Evolutionary conservation across 305 asterid genomes (phyloP).

Genomic region (Andrographis paniculata): DNA sequence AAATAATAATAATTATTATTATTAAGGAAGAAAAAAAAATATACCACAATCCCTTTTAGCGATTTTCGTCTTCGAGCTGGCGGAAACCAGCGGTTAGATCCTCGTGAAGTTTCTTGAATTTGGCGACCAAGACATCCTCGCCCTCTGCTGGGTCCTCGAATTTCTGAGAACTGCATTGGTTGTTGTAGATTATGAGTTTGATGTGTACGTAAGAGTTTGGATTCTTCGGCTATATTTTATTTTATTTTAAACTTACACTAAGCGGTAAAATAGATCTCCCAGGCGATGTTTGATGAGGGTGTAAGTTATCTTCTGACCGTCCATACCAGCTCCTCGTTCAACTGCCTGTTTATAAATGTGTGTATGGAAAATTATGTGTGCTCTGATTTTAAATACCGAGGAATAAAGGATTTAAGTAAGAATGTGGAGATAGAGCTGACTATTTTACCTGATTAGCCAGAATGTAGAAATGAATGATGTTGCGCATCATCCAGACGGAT

Average conservation of each 20-base stretch:
- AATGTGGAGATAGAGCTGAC: not conserved
- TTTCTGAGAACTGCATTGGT: constrained; percentile 74
- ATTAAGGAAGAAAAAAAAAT: too few species aligned
- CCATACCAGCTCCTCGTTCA: constrained; percentile 98
- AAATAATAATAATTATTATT: too few species aligned
- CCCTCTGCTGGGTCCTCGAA: constrained; percentile 99
- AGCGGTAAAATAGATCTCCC: constrained; percentile 86
- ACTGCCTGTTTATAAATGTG: constrained; percentile 52
- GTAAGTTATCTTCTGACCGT: constrained; percentile 90
- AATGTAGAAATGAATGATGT: constrained; percentile 85
- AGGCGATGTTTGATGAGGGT: constrained; percentile 83
- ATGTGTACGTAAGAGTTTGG: not conserved
- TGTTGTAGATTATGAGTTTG: constrained; percentile 8
- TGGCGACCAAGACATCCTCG: constrained; percentile 58
- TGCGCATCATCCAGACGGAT: constrained; percentile 99
- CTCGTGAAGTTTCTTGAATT: constrained; percentile 76
- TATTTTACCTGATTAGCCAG: constrained; percentile 83
- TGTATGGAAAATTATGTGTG: too few species aligned
- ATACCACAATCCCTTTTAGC: too few species aligned
- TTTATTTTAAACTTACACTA: constrained; percentile 56
- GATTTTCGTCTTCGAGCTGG: constrained; percentile 86
- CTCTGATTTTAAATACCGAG: too few species aligned
- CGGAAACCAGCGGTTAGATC: constrained; percentile 97
- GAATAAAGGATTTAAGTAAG: not conserved
- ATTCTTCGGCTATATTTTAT: not conserved